These are phyloP conservation scores for Fusarium sororula DNA, from an alignment of 2,329 filamentous ascomycete genomes.

Conservation along the genomic window DNA sequence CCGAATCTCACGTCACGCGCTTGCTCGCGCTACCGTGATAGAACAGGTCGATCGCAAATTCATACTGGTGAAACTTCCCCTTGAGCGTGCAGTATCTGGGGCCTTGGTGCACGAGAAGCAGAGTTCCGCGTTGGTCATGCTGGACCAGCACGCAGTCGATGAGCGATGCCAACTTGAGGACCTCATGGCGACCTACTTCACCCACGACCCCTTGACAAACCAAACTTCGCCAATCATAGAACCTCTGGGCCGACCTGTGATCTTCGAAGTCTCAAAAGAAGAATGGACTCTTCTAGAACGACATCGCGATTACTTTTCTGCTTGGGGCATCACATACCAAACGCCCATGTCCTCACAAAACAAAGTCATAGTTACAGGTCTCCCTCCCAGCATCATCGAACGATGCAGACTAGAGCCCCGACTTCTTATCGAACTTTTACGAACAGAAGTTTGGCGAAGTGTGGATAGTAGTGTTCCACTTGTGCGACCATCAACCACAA, in stretches of 20 bases:
- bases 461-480: slow-evolving; percentile 54
- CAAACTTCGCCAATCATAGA: slow-evolving; percentile 45
- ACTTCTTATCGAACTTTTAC: slow-evolving; percentile 77
- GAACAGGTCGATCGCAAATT: slow-evolving; percentile 92
- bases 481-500: background rate
- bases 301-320: slow-evolving; percentile 65
- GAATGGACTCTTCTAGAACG: slow-evolving; percentile 69
- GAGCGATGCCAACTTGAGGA: slow-evolving; percentile 84
- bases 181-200: slow-evolving; percentile 68
- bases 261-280: slow-evolving; percentile 69
- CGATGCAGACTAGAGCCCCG: slow-evolving; percentile 78
- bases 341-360: slow-evolving; percentile 38
- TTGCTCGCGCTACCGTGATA: slow-evolving; percentile 72
- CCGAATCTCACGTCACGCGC: slow-evolving; percentile 68
- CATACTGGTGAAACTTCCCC: slow-evolving; percentile 72
- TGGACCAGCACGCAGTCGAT: slow-evolving; percentile 96
- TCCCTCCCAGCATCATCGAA: slow-evolving; percentile 79
- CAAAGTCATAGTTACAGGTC: slow-evolving; percentile 59
- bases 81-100: slow-evolving; percentile 12
- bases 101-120: background rate
- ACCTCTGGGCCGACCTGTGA: slow-evolving; percentile 61
- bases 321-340: slow-evolving; percentile 79
- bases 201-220: background rate
- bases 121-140: slow-evolving; percentile 71
- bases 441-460: slow-evolving; percentile 76